Evolutionary conservation across 2,329 filamentous ascomycete species (phyloP), one percentile per base, ranked within the genome.

Genomic region (Rutstroemia sp.): DNA sequence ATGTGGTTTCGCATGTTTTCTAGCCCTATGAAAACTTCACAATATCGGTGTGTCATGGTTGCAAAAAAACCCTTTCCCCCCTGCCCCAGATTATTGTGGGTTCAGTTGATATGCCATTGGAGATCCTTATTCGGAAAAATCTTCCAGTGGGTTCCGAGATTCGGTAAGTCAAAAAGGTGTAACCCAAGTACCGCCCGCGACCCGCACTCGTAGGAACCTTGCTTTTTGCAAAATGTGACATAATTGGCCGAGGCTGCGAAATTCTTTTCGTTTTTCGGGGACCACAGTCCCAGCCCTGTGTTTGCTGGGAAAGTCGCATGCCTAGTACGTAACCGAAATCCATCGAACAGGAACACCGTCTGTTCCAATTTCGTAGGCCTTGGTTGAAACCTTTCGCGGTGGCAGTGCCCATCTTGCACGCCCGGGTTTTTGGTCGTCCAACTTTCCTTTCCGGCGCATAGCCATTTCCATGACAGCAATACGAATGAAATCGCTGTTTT

Each of bases 401-500:
- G 84, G 83, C n/a, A 87, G 74, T 7, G 83, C 79, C 78, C 83
- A 85, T 48, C 81, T 78, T n/a, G 84, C 84, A 49, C 83, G 78
- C 27, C 84, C 84, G n/a, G 83, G 82, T 55, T 78, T 78, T 61
- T 82, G 78, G 63, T 84, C 81, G 63, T 85, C 82, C 51, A 87
- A 73, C 69, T 87, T 87, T 62, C 84, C 84, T 45, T 74, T 75
- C 65, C 79, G 81, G 56, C 84, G 80, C 84, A 87, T 87, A 12
- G 83, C 79, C 79, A 87, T 86, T 66, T 87, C 84, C 78, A 87
- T 82, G 51, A 87, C 84, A 38, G 84, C 84, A 54, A 87, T 80
- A 63, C 84, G 80, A 65, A 87, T 86, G 65, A 87, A 87, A 65
- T 87, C 83, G 42, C 83, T 78, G 63, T 87, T 87, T 68, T 87